Evolutionary conservation across 495 filamentous ascomycete genomes (phyloP).

Genomic region (Penicillium paxilli): DNA sequence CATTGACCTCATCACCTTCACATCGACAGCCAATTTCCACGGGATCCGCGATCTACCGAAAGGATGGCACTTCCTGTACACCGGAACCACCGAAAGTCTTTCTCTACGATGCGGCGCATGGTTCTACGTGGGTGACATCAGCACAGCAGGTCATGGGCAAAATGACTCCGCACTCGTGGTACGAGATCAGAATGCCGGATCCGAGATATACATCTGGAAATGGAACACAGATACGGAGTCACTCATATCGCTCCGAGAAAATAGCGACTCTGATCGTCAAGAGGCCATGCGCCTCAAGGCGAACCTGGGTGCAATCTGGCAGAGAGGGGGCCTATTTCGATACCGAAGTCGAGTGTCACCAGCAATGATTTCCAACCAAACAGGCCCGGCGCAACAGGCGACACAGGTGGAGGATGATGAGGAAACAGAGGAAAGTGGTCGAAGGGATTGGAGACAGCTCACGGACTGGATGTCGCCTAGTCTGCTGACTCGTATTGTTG

Average conservation of each 20-base stretch:
- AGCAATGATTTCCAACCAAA: conserved; percentile 18
- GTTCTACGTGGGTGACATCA: conserved; percentile 53
- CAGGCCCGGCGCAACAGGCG: conserved; percentile 2
- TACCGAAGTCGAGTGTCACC: conserved; percentile 42
- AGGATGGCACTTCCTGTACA: conserved; percentile 65
- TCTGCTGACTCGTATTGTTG: conserved; percentile 42
- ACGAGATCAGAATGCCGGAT: background rate
- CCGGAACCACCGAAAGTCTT: conserved; percentile 52
- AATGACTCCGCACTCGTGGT: conserved; percentile 18
- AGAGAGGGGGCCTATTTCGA: conserved; percentile 39
- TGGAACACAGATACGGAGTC: conserved; percentile 42
- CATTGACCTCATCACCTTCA: conserved; percentile 56
- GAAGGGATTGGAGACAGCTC: conserved; percentile 41
- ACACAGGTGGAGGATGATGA: conserved; percentile 24
- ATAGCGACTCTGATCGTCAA: conserved; percentile 26
- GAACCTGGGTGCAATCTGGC: conserved; percentile 43
- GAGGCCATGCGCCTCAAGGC: conserved; percentile 43
- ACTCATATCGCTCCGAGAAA: conserved; percentile 23
- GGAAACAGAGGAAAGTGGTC: conserved; percentile 31
- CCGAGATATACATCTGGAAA: conserved; percentile 46
- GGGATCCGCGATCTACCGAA: conserved; percentile 58
- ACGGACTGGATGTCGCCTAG: conserved; percentile 40
- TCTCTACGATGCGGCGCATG: conserved; percentile 62
- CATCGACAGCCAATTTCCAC: conserved; percentile 54
- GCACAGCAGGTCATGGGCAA: conserved; percentile 7